A percentile compares a stretch with the other conserved stretches of the same genome.
These are phyloP conservation scores for Metschnikowia continentalis DNA, from an alignment of 805 yeast genomes.

Conservation along the genomic window DNA sequence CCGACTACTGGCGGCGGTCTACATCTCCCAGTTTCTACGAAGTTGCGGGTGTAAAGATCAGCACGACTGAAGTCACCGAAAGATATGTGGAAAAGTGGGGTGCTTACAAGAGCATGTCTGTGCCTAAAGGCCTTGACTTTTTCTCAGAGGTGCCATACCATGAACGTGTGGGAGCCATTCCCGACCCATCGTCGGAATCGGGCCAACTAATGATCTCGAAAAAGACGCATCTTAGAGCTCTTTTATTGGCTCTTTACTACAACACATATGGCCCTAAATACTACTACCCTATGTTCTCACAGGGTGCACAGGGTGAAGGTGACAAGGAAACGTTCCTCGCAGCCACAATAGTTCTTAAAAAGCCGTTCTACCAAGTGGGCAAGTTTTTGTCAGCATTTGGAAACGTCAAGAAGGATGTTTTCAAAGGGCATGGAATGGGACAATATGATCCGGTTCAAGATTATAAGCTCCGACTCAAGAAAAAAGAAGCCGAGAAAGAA, in stretches of 20 bases:
- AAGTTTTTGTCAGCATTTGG: conserved; percentile 52
- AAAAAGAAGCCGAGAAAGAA: conserved; percentile 6
- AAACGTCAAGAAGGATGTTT: conserved; percentile 35
- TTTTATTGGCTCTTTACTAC: conserved; percentile 60
- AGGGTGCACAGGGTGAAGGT: conserved; percentile 64
- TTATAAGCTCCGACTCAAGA: conserved; percentile 21
- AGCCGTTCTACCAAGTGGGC: conserved; percentile 52
- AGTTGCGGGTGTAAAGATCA: conserved; percentile 51
- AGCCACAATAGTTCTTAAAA: conserved; percentile 51
- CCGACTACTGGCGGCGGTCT: conserved; percentile 85
- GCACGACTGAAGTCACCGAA: conserved; percentile 26
- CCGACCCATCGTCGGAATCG: conserved; percentile 66
- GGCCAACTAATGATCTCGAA: conserved; percentile 64
- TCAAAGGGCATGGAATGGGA: conserved; percentile 72
- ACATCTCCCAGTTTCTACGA: conserved; percentile 70
- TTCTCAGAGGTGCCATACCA: conserved; percentile 43
- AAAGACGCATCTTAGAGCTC: conserved; percentile 50
- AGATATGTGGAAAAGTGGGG: conserved; percentile 28
- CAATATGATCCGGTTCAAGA: conserved; percentile 71
- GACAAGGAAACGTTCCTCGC: conserved; percentile 77
- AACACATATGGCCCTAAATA: conserved; percentile 49
- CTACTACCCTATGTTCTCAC: conserved; percentile 41
- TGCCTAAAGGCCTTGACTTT: conserved; percentile 7
- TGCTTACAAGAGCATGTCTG: conserved; percentile 9
- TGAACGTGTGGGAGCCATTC: conserved; percentile 64